phyloP scores from a whole-genome alignment of 1,284 basidiomycete species.

The Neonothopanus nambi region DNA sequence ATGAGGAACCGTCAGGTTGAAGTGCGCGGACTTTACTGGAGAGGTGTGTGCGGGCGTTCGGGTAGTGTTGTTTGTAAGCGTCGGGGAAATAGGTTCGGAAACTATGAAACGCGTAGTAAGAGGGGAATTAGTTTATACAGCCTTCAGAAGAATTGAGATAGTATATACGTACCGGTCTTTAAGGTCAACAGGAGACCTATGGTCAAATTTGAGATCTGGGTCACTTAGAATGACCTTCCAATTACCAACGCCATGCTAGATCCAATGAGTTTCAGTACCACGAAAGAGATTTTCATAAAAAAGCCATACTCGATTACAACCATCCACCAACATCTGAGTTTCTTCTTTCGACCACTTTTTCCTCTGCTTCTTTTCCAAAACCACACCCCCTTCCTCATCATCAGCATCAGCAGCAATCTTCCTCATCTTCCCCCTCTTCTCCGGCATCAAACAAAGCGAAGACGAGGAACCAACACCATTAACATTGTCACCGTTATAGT shows the following conservation, averaged over 20 bases:
- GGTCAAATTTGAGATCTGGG: constrained; percentile 70
- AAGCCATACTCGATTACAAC: constrained; percentile 79
- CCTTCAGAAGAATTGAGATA: no score
- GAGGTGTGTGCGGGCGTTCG: constrained; percentile 88
- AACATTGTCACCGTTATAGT: background rate
- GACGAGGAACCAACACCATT: no score
- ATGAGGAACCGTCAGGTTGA: constrained; percentile 75
- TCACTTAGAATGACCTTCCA: constrained; percentile 90
- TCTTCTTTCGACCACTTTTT: constrained; percentile 83
- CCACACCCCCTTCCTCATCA: constrained; percentile 56
- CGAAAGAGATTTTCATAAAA: no score
- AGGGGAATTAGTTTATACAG: no score
- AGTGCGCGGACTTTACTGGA: constrained; percentile 78
- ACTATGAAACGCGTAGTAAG: no score
- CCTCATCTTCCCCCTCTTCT: constrained; percentile 58
- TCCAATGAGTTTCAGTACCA: background rate
- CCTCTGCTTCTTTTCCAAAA: constrained; percentile 72
- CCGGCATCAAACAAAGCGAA: constrained; percentile 40
- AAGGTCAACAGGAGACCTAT: constrained; percentile 84
- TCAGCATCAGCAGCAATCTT: constrained; percentile 42
- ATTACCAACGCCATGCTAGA: constrained; percentile 84
- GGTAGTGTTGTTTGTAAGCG: constrained; percentile 88
- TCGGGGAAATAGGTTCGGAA: constrained; percentile 92
- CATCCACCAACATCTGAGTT: constrained; percentile 81
- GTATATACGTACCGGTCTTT: constrained; percentile 74